Evolutionary conservation across 352 stramenopile species (phyloP), one percentile per base, ranked within the genome.

Genomic region (Phytophthora colocasiae): DNA sequence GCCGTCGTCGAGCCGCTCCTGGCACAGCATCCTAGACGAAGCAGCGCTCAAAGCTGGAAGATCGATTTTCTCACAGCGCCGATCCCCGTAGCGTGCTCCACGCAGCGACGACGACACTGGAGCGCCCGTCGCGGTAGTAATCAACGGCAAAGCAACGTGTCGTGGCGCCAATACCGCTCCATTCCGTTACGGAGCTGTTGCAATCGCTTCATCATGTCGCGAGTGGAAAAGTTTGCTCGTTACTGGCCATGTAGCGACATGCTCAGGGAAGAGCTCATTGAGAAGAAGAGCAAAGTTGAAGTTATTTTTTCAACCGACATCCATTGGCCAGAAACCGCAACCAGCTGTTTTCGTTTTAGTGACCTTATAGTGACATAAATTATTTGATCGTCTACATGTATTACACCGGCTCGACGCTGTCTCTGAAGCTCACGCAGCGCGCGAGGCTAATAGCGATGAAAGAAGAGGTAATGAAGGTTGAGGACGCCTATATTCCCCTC

Each of bases 401-500:
- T 22, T 22, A 22, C 22, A 22, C 22, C 69, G 89, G 89, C 64
- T 79, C 85, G 53, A 19, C 19, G 19, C 19, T 19, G 19, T 19
- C 19, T 19, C 72, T 96, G 29, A 90, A 89, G 73, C 81, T 95
- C 43, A 92, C 94, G 71, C 84, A 93, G 71, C 89, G 65, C 86
- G 86, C 62, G 84, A 91, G 39, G 87, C 82, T 15, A 92, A 73
- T 48, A 85, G 86, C 44, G 72, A 93, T 93, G 76, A 94, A 97
- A 67, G 87, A 94, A 17, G 87, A 96, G 57, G 87, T 94, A 8
- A 93, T 97, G 83, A 93, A 93, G 67, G 78, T 84, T 0, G 80
- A 97, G 40, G 97, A 99, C 74, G 98, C 97, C 43, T 98, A 98
- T 80, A 97, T 98, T 89, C 99, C 99, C 73, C 98, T 4, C 98